Base-by-base conservation (phyloP, 495 filamentous ascomycete genomes). In the Aspergillus cristatus region DNA sequence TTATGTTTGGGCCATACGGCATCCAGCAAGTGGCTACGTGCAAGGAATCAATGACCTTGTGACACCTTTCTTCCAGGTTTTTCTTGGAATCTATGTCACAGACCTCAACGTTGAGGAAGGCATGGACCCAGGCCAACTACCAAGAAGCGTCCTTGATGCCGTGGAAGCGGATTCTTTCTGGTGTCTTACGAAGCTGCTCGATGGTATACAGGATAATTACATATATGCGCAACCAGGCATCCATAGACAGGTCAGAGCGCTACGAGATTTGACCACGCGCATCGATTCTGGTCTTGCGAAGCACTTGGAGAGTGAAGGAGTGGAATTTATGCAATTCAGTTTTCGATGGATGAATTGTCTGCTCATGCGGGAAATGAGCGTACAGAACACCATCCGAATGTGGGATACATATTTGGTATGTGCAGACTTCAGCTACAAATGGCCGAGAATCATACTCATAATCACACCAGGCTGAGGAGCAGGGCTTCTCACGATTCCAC, bases 311-410 rank as follows among this genome's bases (percentile, higher is more conserved):
- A 72, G 72, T 15, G 86, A 97, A 54, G 81, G 84, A 8, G 87
- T 98, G 18, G 93, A 98, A 57, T 98, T 98, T 49, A 97, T 98
- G 59, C 91, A 98, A 54, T 98, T 98, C 54, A 94, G 86, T 57
- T 98, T 98, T 57, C 75, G 91, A 41, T 98, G 91, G 91, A 97
- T 98, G 91, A 98, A 98, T 51, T 98, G 91, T 53, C 72, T 98
- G 42, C 68, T 98, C 47, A 98, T 98, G 91, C 74, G 91, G 43
- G 91, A 98, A 61, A 83, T 98, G 42, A 94, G 81, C 57, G 86
- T 98, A 28, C 84, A 79, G 59, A 96, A 94, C 50, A 94, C 86
- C 1, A 94, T 97, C 47, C 70, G 91, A 44, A 98, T 98, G 91
- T 98, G 91, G 91, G 91, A 98, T 65, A 98, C 91, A 8, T 98